Percentiles rank a stretch among this genome's conserved stretches.
These are phyloP conservation scores for Stagonosporopsis tanaceti DNA, from an alignment of 2,329 filamentous ascomycete genomes.

Conservation along the genomic window DNA sequence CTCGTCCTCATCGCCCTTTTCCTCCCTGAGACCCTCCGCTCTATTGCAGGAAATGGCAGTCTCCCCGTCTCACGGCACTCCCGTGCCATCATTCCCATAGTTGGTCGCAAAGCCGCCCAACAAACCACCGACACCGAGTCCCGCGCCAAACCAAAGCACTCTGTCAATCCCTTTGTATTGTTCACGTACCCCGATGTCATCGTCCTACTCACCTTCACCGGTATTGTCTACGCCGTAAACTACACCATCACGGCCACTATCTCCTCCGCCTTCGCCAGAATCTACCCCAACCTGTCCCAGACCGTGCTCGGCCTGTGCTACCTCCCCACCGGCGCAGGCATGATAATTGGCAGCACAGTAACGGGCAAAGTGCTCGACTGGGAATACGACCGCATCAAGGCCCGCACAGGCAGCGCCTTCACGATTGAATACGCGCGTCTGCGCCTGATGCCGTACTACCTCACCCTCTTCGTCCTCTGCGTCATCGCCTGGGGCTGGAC, in stretches of 20 bases:
- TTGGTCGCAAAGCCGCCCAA: slow-evolving; percentile 32
- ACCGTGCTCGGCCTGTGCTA: slow-evolving; percentile 51
- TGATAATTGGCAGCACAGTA: slow-evolving; percentile 61
- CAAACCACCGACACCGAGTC: slow-evolving; percentile 20
- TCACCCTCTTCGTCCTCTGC: slow-evolving; percentile 36
- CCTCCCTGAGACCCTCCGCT: slow-evolving; percentile 53
- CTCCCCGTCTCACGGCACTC: slow-evolving; percentile 33
- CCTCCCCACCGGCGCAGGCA: slow-evolving; percentile 64
- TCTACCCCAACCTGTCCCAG: slow-evolving; percentile 36
- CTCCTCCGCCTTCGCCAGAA: slow-evolving; percentile 34
- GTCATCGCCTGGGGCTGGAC: slow-evolving; percentile 40
- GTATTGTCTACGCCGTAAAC: slow-evolving; percentile 40
- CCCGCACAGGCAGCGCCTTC: slow-evolving; percentile 28
- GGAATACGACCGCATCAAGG: slow-evolving; percentile 57
- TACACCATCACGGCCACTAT: slow-evolving; percentile 45
- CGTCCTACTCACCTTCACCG: slow-evolving; percentile 53
- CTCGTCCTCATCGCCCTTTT: slow-evolving; percentile 48
- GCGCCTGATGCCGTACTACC: slow-evolving; percentile 40
- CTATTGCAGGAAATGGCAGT: slow-evolving; percentile 52
- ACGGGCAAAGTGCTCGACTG: slow-evolving; percentile 62
- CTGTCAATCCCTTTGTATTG: slow-evolving; percentile 38
- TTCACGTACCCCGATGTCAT: slow-evolving; percentile 48
- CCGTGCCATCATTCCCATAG: slow-evolving; percentile 33
- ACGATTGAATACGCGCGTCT: slow-evolving; percentile 39
- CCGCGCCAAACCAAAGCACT: slow-evolving; percentile 28